These are phyloP conservation scores for Sequoiadendron giganteum DNA, from an alignment of 75 land plant species.

Conservation along the genomic window DNA sequence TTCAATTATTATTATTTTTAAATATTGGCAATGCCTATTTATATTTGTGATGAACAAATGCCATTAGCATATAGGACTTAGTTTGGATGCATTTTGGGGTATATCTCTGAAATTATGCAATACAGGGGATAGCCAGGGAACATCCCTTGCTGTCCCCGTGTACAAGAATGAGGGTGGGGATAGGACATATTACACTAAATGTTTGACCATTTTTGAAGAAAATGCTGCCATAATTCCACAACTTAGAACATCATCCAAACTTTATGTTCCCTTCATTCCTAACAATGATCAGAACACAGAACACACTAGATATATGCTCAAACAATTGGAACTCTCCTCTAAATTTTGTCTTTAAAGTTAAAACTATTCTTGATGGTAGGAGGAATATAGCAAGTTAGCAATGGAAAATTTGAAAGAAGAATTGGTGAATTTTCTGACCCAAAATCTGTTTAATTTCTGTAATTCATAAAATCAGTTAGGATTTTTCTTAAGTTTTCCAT, in stretches of 20 bases:
- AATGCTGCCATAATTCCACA: neutral
- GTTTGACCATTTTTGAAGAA: neutral
- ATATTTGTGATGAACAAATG: too few relatives aligned
- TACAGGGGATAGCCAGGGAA: too few relatives aligned
- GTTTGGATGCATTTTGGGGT: too few relatives aligned
- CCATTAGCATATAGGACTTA: too few relatives aligned
- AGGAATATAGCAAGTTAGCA: neutral
- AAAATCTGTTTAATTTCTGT: neutral
- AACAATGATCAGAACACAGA: neutral
- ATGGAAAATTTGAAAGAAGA: neutral
- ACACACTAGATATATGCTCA: neutral
- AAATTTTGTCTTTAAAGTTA: neutral
- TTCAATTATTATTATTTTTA: too few relatives aligned
- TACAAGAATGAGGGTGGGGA: too few relatives aligned
- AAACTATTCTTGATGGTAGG: neutral
- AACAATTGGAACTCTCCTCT: neutral
- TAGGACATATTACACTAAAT: neutral
- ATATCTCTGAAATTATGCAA: too few relatives aligned
- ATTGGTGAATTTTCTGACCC: neutral
- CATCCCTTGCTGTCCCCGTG: too few relatives aligned
- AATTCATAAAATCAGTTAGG: neutral
- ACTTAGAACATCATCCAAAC: neutral
- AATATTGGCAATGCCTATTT: too few relatives aligned
- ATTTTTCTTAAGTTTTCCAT: neutral
- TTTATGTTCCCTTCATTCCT: neutral